Conservation (phyloP, 2,329 filamentous ascomycete genomes). For the Escovopsis sp. region DNA sequence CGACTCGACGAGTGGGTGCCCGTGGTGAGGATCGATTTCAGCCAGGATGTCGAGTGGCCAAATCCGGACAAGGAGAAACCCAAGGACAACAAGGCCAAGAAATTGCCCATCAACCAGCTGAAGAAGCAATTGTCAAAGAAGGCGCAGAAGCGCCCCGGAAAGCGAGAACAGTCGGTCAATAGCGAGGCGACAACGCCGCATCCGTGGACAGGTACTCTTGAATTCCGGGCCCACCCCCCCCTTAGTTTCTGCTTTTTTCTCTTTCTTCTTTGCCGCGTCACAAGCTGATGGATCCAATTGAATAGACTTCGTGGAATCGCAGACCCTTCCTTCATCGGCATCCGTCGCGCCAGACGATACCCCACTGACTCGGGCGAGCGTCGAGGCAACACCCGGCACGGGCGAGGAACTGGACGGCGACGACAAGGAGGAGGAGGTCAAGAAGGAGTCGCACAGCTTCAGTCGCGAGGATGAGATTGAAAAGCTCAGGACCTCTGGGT, state of each 20-base stretch:
- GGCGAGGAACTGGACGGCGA: constrained; percentile 41
- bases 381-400: constrained; percentile 30
- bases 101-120: constrained; percentile 37
- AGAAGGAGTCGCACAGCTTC: constrained; percentile 41
- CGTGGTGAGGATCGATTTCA: constrained; percentile 67
- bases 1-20: constrained; percentile 74
- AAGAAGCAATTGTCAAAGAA: constrained; percentile 50
- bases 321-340: constrained; percentile 29
- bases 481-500: constrained; percentile 83
- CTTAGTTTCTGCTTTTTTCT: background rate
- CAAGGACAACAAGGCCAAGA: constrained; percentile 65
- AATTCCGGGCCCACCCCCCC: too few species aligned
- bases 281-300: background rate
- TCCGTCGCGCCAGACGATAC: constrained; percentile 29
- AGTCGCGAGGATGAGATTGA: constrained; percentile 88
- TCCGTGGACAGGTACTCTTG: constrained; percentile 29
- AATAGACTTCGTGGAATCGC: constrained; percentile 33
- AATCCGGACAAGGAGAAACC: constrained; percentile 71
- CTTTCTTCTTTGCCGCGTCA: background rate
- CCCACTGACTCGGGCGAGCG: constrained; percentile 27
- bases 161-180: constrained; percentile 39
- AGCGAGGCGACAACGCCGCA: constrained; percentile 41
- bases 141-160: constrained; percentile 37
- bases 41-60: constrained; percentile 91
- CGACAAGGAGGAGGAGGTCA: constrained; percentile 30